Evolutionary conservation across 129 eudicot species (phyloP), one percentile per base, ranked within the genome.

Genomic region (Tanacetum coccineum): DNA sequence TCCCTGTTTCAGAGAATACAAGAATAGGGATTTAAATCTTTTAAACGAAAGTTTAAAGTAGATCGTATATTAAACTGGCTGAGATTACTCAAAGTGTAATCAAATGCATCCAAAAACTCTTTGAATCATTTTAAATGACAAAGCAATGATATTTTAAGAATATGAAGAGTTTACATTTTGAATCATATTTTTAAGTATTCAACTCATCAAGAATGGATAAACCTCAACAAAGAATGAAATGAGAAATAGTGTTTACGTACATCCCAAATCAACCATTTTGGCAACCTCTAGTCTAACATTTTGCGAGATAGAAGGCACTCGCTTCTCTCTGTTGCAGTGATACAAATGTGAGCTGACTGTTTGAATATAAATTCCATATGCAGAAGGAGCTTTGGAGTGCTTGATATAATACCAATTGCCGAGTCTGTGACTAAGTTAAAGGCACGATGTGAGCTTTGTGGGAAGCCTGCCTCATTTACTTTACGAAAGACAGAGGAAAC

Each of bases 311-410:
- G 9, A 1, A 14, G 56, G 4, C 1, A 50, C 4, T n/a, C 18
- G 17, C 22, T 2, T 20, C 56, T 50, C 22, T 50, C 4, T 54
- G 13, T 48, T 60, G 64, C 30, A 28, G 60, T 12, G 2, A 14
- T 51, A 18, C 6, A 26, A 59, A 28, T 66, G 32, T 20, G 4
- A 60, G 59, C 14, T 69, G 40, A 66, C 62, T 19, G 18, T 19
- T 73, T 63, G 25, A 59, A 63, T 7, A 26, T 61, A 2, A 15
- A 17, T 49, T 26, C 12, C 48, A 10, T 67, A 81, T 67, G 77
- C 85, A 94, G 99, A 60, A 89, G 90, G 88, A 89, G 90, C 67
- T 94, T 94, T 73, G 99, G 99, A 49, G 95, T 94, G 61, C 99
- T 94, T 40, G 95, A 87, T 75, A 60, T 94, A 72, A 94, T 94